Evolutionary conservation across 2,329 filamentous ascomycete genomes (phyloP).

Genomic region (Ascochyta pisi): DNA sequence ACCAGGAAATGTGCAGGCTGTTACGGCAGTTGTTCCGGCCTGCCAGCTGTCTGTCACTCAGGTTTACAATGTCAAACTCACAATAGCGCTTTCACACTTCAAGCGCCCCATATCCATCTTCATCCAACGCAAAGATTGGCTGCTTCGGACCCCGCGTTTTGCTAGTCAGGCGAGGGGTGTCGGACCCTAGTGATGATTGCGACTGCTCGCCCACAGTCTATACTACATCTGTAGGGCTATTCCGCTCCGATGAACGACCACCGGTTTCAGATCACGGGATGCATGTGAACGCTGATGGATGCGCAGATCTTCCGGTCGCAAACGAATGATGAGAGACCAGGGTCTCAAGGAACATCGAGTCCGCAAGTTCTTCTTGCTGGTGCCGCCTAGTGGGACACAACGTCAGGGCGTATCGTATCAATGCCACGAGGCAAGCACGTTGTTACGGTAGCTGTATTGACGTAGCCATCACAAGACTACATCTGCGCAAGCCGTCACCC

Average conservation of each 20-base stretch:
- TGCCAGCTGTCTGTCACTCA: background rate
- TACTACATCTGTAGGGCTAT: slow-evolving; percentile 8
- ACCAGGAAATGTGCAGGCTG: background rate
- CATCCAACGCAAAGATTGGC: slow-evolving; percentile 3
- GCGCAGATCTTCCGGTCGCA: slow-evolving; percentile 7
- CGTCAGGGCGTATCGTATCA: background rate
- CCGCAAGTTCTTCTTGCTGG: background rate
- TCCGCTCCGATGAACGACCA: background rate
- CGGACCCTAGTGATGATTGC: slow-evolving; percentile 2
- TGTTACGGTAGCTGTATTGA: slow-evolving; percentile 1
- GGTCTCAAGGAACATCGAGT: background rate
- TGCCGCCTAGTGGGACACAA: background rate
- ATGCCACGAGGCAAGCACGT: slow-evolving; percentile 11
- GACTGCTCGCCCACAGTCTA: background rate
- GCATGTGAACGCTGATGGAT: slow-evolving; percentile 8
- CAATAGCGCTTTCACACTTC: background rate
- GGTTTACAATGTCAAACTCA: background rate
- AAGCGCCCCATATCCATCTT: slow-evolving; percentile 3
- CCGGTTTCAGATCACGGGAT: slow-evolving; percentile 14
- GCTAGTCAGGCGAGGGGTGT: slow-evolving; percentile 5
- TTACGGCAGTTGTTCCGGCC: background rate
- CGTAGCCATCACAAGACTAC: slow-evolving; percentile 5
- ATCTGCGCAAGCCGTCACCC: slow-evolving; percentile 8
- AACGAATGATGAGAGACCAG: slow-evolving; percentile 4
- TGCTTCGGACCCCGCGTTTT: slow-evolving; percentile 25